Conservation (phyloP, 345 rosid species). For the Gossypium anomalum region DNA sequence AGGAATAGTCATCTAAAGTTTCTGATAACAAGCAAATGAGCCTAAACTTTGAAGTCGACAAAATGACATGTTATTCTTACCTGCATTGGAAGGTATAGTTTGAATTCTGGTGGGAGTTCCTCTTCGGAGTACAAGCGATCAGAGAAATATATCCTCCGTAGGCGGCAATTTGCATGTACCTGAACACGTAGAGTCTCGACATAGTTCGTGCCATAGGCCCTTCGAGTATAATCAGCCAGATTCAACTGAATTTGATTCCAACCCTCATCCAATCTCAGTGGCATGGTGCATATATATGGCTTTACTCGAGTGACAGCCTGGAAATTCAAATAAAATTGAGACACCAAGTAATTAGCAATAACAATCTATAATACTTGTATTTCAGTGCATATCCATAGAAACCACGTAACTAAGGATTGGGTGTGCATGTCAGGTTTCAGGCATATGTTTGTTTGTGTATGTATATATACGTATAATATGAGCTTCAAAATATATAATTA, state of each 20-base stretch:
- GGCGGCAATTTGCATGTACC: slow-evolving; percentile 92
- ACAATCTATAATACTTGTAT: neutral
- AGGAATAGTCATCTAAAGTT: slow-evolving; percentile 3
- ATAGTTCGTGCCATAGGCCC: slow-evolving; percentile 95
- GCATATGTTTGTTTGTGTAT: neutral
- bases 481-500: neutral
- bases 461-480: neutral
- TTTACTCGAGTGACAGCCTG: slow-evolving; percentile 89
- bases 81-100: slow-evolving; percentile 92
- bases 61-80: slow-evolving; percentile 26
- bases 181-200: slow-evolving; percentile 93
- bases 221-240: slow-evolving; percentile 81
- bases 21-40: neutral
- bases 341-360: neutral
- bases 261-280: slow-evolving; percentile 90
- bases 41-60: neutral
- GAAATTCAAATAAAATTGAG: slow-evolving; percentile 11
- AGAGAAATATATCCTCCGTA: slow-evolving; percentile 86
- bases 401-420: neutral
- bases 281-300: slow-evolving; percentile 95
- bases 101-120: slow-evolving; percentile 96
- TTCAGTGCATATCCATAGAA: neutral
- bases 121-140: slow-evolving; percentile 93
- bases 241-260: slow-evolving; percentile 97
- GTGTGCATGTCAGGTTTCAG: neutral